These are phyloP conservation scores for Trichoderma koningiopsis DNA, from an alignment of 2,329 filamentous ascomycete genomes.

Conservation along the genomic window DNA sequence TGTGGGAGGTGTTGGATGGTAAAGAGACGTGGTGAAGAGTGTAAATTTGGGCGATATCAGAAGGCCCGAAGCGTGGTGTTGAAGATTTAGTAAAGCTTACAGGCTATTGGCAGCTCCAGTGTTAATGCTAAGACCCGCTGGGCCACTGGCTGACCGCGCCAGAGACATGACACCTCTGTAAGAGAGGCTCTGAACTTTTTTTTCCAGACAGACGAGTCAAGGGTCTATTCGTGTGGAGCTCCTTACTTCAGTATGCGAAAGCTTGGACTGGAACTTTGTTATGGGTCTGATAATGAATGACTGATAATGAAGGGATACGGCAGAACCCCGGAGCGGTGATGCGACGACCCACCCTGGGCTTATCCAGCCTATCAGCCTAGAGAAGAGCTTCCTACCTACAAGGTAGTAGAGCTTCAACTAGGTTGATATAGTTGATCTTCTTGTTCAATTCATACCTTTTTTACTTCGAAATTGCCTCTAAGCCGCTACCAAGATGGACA, in stretches of 20 bases:
- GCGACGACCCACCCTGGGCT: not conserved
- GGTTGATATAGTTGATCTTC: not conserved
- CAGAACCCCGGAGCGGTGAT: slow-evolving; percentile 14
- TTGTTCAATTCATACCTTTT: not conserved
- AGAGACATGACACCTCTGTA: slow-evolving; percentile 47
- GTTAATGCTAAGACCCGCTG: slow-evolving; percentile 65
- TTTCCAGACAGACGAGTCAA: slow-evolving; percentile 21
- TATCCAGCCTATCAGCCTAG: slow-evolving; percentile 5
- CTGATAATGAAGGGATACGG: slow-evolving; percentile 21
- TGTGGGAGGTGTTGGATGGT: not conserved
- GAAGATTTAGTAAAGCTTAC: slow-evolving; percentile 35
- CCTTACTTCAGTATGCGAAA: slow-evolving; percentile 10
- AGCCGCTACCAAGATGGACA: slow-evolving; percentile 52
- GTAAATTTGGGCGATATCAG: slow-evolving; percentile 8
- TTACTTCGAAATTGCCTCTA: not conserved
- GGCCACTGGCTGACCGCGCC: slow-evolving; percentile 61
- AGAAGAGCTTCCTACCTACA: slow-evolving; percentile 14
- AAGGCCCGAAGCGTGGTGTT: slow-evolving; percentile 20
- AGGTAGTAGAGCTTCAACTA: slow-evolving; percentile 14
- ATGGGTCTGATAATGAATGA: slow-evolving; percentile 10
- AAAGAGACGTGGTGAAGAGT: not conserved
- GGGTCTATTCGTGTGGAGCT: slow-evolving; percentile 26
- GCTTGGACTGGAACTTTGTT: not conserved
- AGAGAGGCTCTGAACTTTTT: slow-evolving; percentile 26
- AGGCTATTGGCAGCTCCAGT: slow-evolving; percentile 59